A percentile compares a stretch with the other conserved stretches of the same genome.
phyloP scores from a whole-genome alignment of 345 rosid species.

The Physaria fendleri region DNA sequence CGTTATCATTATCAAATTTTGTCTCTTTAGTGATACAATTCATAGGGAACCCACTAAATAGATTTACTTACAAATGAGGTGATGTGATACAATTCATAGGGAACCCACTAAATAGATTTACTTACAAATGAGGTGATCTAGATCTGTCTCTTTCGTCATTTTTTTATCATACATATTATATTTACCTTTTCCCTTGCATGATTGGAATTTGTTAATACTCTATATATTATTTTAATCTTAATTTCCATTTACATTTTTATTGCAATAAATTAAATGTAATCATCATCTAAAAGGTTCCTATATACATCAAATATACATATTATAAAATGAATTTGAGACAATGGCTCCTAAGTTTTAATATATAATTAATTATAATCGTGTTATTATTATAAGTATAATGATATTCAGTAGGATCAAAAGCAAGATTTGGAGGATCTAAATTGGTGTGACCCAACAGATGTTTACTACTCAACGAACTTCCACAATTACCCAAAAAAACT shows the following conservation, averaged over 20 bases:
- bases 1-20: conserved; percentile 20
- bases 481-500: background rate
- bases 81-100: conserved; percentile 30
- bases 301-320: no score
- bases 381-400: conserved; percentile 1
- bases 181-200: background rate
- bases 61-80: conserved; percentile 14
- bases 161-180: background rate
- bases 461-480: conserved; percentile 18
- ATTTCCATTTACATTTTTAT: no score
- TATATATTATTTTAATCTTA: no score
- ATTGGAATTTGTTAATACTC: conserved; percentile 5
- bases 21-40: conserved; percentile 21
- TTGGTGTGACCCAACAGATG: conserved; percentile 30
- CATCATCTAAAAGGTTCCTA: no score
- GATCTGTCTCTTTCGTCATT: conserved; percentile 18
- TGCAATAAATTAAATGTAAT: no score
- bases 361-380: background rate
- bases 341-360: conserved; percentile 4
- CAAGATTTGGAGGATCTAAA: conserved; percentile 32
- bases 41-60: conserved; percentile 28
- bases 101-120: conserved; percentile 17
- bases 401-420: conserved; percentile 22
- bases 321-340: no score
- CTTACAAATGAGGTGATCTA: conserved; percentile 18